A percentile compares a stretch with the other conserved stretches of the same genome.
Conservation (phyloP, 495 filamentous ascomycete genomes). For the Hypoxylon lienhwacheense region DNA sequence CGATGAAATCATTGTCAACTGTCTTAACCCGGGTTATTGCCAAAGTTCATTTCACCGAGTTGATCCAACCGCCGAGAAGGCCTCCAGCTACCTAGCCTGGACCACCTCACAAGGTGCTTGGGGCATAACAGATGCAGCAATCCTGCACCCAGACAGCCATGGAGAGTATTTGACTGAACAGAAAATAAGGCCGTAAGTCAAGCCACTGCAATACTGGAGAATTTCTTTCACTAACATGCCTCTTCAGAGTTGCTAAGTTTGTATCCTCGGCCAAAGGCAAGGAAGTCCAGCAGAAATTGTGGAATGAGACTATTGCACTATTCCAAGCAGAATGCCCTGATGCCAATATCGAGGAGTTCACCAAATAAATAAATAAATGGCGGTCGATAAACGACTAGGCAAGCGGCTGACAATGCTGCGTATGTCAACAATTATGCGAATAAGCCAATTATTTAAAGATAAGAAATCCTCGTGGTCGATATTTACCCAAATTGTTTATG, state of each 20-base stretch:
- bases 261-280: slow-evolving; percentile 45
- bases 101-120: slow-evolving; percentile 18
- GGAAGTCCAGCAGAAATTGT: slow-evolving; percentile 41
- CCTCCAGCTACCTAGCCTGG: slow-evolving; percentile 16
- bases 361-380: neutral
- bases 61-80: slow-evolving; percentile 31
- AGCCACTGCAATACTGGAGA: neutral
- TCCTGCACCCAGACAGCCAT: slow-evolving; percentile 31
- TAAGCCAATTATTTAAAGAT: neutral
- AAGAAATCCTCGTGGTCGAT: neutral
- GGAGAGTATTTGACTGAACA: slow-evolving; percentile 33
- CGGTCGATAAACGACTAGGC: neutral
- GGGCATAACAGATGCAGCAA: slow-evolving; percentile 28
- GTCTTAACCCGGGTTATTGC: slow-evolving; percentile 55
- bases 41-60: slow-evolving; percentile 46
- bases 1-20: slow-evolving; percentile 53
- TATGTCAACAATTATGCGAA: neutral
- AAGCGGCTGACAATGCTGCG: neutral
- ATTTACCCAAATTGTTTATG: neutral
- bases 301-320: slow-evolving; percentile 48
- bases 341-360: slow-evolving; percentile 26
- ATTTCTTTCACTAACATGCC: neutral
- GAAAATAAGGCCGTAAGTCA: slow-evolving; percentile 29
- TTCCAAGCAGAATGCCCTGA: slow-evolving; percentile 22
- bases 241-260: slow-evolving; percentile 26